These are phyloP conservation scores for Chaetoceros tenuissimus DNA, from an alignment of 108 stramenopile species.

Conservation along the genomic window DNA sequence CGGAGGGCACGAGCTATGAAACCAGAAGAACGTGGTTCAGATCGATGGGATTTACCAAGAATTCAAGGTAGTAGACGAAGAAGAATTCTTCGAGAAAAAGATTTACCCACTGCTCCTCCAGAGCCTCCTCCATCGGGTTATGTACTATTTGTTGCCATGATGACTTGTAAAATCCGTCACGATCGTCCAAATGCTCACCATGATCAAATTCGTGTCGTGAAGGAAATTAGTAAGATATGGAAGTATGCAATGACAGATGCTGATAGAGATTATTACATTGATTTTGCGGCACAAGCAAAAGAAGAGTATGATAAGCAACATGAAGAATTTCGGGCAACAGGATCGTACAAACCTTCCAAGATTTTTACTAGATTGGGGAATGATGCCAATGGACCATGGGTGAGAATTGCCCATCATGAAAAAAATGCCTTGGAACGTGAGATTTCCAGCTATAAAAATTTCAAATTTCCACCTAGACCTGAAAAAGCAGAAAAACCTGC, in stretches of 20 bases:
- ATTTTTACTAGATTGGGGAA: constrained; percentile 29
- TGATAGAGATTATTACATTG: constrained; percentile 50
- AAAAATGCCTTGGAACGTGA: constrained; percentile 71
- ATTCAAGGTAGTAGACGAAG: constrained; percentile 68
- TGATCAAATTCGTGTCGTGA: constrained; percentile 53
- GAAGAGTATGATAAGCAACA: constrained; percentile 45
- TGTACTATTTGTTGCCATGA: constrained; percentile 53
- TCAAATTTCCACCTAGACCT: constrained; percentile 60
- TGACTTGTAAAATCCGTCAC: constrained; percentile 78
- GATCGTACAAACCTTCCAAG: constrained; percentile 31
- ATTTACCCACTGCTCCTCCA: constrained; percentile 49
- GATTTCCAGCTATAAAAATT: constrained; percentile 50
- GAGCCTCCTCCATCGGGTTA: constrained; percentile 68
- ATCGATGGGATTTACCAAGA: constrained; percentile 74
- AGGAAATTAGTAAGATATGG: constrained; percentile 69
- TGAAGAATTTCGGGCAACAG: constrained; percentile 74
- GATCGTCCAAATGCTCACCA: constrained; percentile 71
- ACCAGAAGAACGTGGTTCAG: constrained; percentile 42
- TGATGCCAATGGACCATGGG: constrained; percentile 52
- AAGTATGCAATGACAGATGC: constrained; percentile 32
- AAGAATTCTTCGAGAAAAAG: constrained; percentile 57
- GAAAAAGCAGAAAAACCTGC: constrained; percentile 7
- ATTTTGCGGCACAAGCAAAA: constrained; percentile 51
- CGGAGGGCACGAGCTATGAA: constrained; percentile 37
- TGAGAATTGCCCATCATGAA: constrained; percentile 23